phyloP scores from a whole-genome alignment of 2,329 filamentous ascomycete genomes.

The Rhinocladiella similis region DNA sequence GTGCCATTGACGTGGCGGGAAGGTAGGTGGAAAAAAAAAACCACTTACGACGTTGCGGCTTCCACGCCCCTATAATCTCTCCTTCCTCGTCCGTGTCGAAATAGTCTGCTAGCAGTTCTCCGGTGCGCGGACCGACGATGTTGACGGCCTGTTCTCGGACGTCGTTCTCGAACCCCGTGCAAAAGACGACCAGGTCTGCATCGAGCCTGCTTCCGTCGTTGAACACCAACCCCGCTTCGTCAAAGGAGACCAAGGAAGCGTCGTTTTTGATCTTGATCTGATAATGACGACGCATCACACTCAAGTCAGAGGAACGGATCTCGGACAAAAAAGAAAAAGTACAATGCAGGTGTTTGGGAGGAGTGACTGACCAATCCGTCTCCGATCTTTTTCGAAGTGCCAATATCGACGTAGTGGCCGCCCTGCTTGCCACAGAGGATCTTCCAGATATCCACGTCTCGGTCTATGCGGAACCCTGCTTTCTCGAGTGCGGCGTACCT shows the following conservation, averaged over 20 bases:
- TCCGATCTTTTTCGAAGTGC: constrained; percentile 43
- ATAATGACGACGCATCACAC: too few species aligned
- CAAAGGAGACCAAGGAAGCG: constrained; percentile 36
- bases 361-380: constrained; percentile 33
- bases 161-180: constrained; percentile 47
- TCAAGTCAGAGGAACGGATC: too few species aligned
- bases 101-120: constrained; percentile 43
- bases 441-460: constrained; percentile 36
- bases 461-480: constrained; percentile 45
- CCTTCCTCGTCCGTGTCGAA: constrained; percentile 49
- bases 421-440: constrained; percentile 45
- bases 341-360: too few species aligned
- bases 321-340: too few species aligned
- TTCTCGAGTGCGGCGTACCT: constrained; percentile 41
- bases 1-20: too few species aligned
- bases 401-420: constrained; percentile 51
- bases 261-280: constrained; percentile 47
- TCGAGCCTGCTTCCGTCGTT: constrained; percentile 43
- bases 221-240: constrained; percentile 43
- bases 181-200: constrained; percentile 49
- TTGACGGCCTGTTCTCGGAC: constrained; percentile 38
- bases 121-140: constrained; percentile 44
- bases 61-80: constrained; percentile 46
- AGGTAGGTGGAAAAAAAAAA: neutral
- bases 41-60: constrained; percentile 39